A percentile compares a stretch with the other conserved stretches of the same genome.
These are phyloP conservation scores for Pythium brassicae DNA, from an alignment of 352 stramenopile species.

Conservation along the genomic window DNA sequence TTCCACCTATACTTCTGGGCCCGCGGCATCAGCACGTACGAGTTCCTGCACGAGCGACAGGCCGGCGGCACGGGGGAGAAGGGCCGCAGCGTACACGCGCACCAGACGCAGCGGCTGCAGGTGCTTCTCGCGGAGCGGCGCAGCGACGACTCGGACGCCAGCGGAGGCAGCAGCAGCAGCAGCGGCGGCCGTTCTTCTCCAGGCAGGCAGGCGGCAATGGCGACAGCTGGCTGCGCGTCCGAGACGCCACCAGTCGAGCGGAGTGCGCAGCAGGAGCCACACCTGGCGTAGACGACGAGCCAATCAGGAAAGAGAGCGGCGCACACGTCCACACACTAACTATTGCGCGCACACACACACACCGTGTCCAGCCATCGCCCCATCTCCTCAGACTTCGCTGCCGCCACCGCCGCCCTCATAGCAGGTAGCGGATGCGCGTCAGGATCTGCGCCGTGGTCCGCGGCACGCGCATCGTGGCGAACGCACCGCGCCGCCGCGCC, in stretches of 20 bases:
- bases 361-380: background rate
- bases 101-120: background rate
- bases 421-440: slow-evolving; percentile 50
- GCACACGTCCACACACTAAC: no score
- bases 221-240: background rate
- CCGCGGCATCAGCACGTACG: slow-evolving; percentile 44
- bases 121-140: background rate
- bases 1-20: slow-evolving; percentile 69
- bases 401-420: slow-evolving; percentile 26
- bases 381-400: background rate
- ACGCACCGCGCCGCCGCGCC: slow-evolving; percentile 26
- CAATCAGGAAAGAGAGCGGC: no score
- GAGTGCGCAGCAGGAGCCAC: slow-evolving; percentile 7
- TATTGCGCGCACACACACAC: background rate
- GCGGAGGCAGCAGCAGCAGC: background rate
- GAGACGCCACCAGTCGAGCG: no score
- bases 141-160: background rate
- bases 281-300: background rate
- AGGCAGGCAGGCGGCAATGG: no score
- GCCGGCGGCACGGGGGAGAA: no score
- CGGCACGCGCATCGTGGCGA: slow-evolving; percentile 31
- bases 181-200: background rate
- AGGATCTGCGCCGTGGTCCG: slow-evolving; percentile 38
- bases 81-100: no score
- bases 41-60: slow-evolving; percentile 40